Percentiles rank a stretch among this genome's conserved stretches.
Conservation (phyloP, 2,329 filamentous ascomycete genomes). For the Paraphoma sp. region DNA sequence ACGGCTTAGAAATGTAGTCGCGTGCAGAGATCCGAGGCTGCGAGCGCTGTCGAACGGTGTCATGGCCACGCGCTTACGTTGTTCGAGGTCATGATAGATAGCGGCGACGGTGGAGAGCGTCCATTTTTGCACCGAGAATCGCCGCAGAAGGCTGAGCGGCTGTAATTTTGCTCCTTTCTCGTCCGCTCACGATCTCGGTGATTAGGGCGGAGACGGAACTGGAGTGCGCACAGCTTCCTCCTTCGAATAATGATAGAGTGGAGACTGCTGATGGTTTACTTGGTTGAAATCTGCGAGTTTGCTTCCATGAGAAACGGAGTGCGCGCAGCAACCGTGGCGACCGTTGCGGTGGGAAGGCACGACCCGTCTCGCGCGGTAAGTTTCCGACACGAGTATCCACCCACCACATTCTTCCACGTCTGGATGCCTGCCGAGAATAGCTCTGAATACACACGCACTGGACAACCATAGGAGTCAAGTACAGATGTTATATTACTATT, state of each 20-base stretch:
- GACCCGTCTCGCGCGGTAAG: background rate
- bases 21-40: background rate
- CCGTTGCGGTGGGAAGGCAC: background rate
- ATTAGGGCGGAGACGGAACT: background rate
- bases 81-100: constrained; percentile 16
- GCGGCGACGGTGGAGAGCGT: background rate
- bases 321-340: too few species aligned
- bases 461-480: too few species aligned
- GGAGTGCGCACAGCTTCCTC: background rate
- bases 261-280: background rate
- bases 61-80: constrained; percentile 7
- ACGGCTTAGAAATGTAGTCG: constrained; percentile 12
- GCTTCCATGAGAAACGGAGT: too few species aligned
- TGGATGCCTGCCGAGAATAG: too few species aligned
- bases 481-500: too few species aligned
- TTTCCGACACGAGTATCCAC: background rate
- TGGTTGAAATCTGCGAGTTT: too few species aligned
- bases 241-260: constrained; percentile 1
- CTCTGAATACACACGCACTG: too few species aligned
- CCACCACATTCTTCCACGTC: background rate
- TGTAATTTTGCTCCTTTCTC: background rate
- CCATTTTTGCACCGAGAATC: background rate
- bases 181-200: background rate
- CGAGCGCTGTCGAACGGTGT: background rate
- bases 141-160: background rate